Conservation (phyloP, 148 eudicot species). For the Fagopyrum tataricum region DNA sequence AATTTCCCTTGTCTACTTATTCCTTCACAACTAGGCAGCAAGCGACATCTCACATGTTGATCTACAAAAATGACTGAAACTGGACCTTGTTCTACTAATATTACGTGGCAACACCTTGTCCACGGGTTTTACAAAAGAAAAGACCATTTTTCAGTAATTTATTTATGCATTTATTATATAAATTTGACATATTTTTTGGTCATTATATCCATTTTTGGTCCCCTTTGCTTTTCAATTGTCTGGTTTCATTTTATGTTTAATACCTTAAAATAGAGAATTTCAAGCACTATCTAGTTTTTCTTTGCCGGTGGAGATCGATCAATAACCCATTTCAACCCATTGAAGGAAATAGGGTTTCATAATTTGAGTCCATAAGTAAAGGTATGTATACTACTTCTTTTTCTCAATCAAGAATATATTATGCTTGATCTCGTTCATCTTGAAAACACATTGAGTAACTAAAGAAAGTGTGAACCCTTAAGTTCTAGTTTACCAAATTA, state of each 20-base stretch:
- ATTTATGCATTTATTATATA: background rate
- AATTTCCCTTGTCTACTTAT: background rate
- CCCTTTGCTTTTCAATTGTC: background rate
- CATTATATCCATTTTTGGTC: background rate
- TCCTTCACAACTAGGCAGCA: constrained; percentile 2
- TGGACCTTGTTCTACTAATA: constrained; percentile 8
- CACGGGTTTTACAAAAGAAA: background rate
- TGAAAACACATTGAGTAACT: background rate
- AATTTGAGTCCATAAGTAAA: background rate
- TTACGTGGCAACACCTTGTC: constrained; percentile 11
- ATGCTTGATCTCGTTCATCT: background rate
- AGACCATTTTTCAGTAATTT: background rate
- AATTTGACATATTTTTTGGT: background rate
- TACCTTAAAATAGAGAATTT: background rate
- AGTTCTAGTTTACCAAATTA: background rate
- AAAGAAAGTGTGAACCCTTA: background rate
- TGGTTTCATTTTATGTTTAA: background rate
- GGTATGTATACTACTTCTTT: background rate
- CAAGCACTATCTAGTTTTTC: background rate
- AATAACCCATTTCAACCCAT: background rate
- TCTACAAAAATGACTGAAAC: constrained; percentile 1
- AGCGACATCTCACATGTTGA: constrained; percentile 8
- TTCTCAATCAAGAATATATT: background rate
- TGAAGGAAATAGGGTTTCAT: background rate
- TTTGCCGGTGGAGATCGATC: background rate